Evolutionary conservation across 2,329 filamentous ascomycete species (phyloP), one percentile per base, ranked within the genome.

Genomic region (Nemania diffusa): DNA sequence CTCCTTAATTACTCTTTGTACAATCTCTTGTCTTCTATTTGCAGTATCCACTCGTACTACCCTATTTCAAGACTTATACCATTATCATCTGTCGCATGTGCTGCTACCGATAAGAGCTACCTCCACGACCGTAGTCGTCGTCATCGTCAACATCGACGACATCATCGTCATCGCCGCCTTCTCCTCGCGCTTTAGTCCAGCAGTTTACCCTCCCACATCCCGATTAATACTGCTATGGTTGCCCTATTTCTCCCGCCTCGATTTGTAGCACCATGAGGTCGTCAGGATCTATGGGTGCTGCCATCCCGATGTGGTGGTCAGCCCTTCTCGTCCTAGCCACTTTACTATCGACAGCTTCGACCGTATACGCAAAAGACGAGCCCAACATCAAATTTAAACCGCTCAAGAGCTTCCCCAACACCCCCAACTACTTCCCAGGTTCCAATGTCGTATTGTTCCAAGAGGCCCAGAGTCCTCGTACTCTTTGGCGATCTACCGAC

Each of bases 361-460:
- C 80, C 72, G 75, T 75, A 71, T 73, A 82, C 71, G 82, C 88
- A 62, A 91, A 90, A 74, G 86, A 90, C 75, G 83, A 84, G 56
- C 94, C 94, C 26, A 84, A 84, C 63, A 85, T 97, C 74, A 84
- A 85, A 69, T 81, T 84, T 66, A 91, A 83, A 60, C 80, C 85
- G 53, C 92, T 97, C 81, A 83, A 91, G 51, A 84, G 89, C 74
- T 80, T 84, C 61, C 92, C 93, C 0, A 78, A 81, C 61, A 89
- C 90, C 77, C 83, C 97, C 71, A 91, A 92, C 81, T 99, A 97
- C 81, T 98, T 99, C 77, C 91, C 96, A 76, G 92, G 95, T 78
- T 94, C 92, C 72, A 91, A 97, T 78, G 88, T 91, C 58, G 84
- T 97, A 66, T 81, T 98, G 52, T 90, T 93, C 76, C 89, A 91